These are phyloP conservation scores for Sugiyamaella xylanicola DNA, from an alignment of 1,139 yeast genomes.

Conservation along the genomic window DNA sequence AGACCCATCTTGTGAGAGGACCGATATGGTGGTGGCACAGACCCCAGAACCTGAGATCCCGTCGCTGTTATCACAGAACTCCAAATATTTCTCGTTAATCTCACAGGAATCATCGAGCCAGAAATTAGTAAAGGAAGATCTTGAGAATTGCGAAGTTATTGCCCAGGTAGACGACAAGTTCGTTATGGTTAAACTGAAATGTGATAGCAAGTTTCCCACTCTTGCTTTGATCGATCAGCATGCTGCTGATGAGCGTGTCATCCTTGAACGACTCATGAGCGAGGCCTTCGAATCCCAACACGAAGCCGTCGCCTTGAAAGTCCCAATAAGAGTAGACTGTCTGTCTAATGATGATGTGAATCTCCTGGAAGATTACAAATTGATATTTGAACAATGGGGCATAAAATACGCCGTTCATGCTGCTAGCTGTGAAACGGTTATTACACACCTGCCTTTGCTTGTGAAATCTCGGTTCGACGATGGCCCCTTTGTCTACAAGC, in stretches of 20 bases:
- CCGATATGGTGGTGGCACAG: background rate
- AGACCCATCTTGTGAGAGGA: too few relatives aligned
- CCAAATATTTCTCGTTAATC: slow-evolving; percentile 5
- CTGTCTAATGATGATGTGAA: slow-evolving; percentile 40
- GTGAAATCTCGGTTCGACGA: slow-evolving; percentile 19
- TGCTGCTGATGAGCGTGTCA: slow-evolving; percentile 73
- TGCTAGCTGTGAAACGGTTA: background rate
- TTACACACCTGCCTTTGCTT: slow-evolving; percentile 32
- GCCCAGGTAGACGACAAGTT: slow-evolving; percentile 63
- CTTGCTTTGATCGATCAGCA: slow-evolving; percentile 68
- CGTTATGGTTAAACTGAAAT: slow-evolving; percentile 47
- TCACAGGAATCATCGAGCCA: slow-evolving; percentile 1
- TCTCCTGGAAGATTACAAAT: slow-evolving; percentile 20
- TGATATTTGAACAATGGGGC: slow-evolving; percentile 32
- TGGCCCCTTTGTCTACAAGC: slow-evolving; percentile 19
- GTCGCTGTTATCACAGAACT: slow-evolving; percentile 1
- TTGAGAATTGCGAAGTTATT: slow-evolving; percentile 29
- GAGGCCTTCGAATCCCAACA: slow-evolving; percentile 34
- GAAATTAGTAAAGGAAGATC: slow-evolving; percentile 17
- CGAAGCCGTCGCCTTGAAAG: slow-evolving; percentile 19
- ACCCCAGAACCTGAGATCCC: background rate
- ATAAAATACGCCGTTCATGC: slow-evolving; percentile 21
- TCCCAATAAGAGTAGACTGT: slow-evolving; percentile 32
- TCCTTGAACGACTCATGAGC: slow-evolving; percentile 52
- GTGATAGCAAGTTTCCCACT: slow-evolving; percentile 17